Evolutionary conservation across 2,329 filamentous ascomycete genomes (phyloP), one percentile per base, ranked within the genome.

Genomic region (Neopestalotiopsis clavispora): DNA sequence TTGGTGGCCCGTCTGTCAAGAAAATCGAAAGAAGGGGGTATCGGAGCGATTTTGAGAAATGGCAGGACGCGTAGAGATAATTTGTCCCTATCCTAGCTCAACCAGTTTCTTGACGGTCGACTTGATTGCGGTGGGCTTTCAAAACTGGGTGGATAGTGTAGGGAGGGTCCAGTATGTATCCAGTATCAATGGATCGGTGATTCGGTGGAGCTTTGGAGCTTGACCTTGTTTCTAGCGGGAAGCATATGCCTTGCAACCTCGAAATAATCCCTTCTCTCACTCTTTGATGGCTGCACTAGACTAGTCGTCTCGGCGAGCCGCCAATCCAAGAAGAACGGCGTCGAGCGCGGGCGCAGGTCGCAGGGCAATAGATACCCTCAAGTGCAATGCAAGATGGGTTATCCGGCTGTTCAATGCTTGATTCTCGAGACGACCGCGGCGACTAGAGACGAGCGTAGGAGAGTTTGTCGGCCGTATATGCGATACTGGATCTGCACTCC

Each of bases 101-200:
- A 57, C 63, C 49, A 49, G 63, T 57, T 45, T 65, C n/a, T 34
- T 38, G 59, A 62, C 32, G 30, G 30, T 64, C 61, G 61, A 64
- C 45, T 67, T 67, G 57, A 67, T 67, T 67, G 65, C 56, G 38
- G 65, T 60, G 65, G 65, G 58, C 65, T 67, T 34, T 40, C 17
- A 4, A 40, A 28, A 59, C 57, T 20, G 45, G 65, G 32, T 52
- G 38, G 56, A 52, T 67, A 52, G 64, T 38, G 34, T 38, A 38
- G 34, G 34, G 34, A 38, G 45, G 45, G 45, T 52, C 45, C 45
- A 52, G 45, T 52, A 52, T 52, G 45, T 52, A 52, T 52, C 45
- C 45, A 52, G 30, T 49, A 67, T 67, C 65, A 67, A 67, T 67
- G 52, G 56, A 59, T 66, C 63, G 63, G 63, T 66, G 63, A 66